Conservation (phyloP, 495 filamentous ascomycete genomes). For the Endocarpon pusillum region DNA sequence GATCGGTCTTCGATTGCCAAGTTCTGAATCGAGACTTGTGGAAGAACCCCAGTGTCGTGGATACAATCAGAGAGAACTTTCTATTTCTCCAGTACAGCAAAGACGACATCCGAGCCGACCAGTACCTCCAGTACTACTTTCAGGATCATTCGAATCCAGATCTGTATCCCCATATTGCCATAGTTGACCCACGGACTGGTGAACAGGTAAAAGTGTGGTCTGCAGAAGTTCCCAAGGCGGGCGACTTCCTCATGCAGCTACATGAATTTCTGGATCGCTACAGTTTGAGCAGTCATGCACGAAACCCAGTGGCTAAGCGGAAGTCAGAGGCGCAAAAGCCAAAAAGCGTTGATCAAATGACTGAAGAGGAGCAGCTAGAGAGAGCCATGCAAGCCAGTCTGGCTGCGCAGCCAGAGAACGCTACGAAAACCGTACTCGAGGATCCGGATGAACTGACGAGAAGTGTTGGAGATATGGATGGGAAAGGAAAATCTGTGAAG, state of each 20-base stretch:
- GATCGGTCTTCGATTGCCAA: conserved; percentile 82
- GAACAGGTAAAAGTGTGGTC: conserved; percentile 97
- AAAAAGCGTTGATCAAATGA: conserved; percentile 70
- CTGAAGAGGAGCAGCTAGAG: conserved; percentile 91
- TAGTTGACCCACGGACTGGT: conserved; percentile 87
- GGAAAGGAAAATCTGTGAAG: conserved; percentile 43
- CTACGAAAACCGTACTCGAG: conserved; percentile 24
- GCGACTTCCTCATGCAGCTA: conserved; percentile 77
- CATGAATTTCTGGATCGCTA: conserved; percentile 94
- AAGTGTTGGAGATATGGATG: conserved; percentile 36
- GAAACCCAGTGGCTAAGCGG: conserved; percentile 76
- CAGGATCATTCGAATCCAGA: conserved; percentile 50
- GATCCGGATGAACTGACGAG: conserved; percentile 83
- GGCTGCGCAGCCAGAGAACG: conserved; percentile 17
- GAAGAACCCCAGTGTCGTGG: conserved; percentile 64
- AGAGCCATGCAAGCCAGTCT: conserved; percentile 82
- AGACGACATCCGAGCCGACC: conserved; percentile 51
- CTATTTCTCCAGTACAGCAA: conserved; percentile 87
- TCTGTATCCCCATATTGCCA: conserved; percentile 86
- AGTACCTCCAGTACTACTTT: conserved; percentile 87
- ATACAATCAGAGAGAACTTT: conserved; percentile 79
- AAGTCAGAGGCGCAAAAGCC: conserved; percentile 54
- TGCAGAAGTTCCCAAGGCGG: conserved; percentile 52
- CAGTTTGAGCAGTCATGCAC: conserved; percentile 68
- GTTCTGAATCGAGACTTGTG: conserved; percentile 85